Conservation (phyloP, 192 early-diverging fungal species). For the Allomyces macrogynus region DNA sequence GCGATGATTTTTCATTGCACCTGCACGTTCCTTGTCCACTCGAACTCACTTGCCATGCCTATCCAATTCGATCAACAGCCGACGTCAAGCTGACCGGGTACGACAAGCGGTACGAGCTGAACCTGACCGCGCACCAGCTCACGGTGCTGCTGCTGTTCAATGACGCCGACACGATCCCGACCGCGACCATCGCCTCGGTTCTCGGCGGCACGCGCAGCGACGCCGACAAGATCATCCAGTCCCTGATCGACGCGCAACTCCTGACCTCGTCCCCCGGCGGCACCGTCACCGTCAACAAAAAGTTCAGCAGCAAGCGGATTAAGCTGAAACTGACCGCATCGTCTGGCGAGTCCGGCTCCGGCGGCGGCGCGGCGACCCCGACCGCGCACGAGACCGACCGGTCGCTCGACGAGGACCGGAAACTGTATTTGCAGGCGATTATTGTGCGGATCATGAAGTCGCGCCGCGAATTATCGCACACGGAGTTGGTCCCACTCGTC, state of each 20-base stretch:
- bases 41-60: too few relatives aligned
- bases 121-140: constrained; percentile 48
- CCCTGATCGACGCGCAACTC: too few relatives aligned
- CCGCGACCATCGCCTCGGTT: too few relatives aligned
- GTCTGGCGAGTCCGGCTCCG: background rate
- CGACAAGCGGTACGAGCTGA: constrained; percentile 62
- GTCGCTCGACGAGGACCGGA: constrained; percentile 59
- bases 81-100: constrained; percentile 34
- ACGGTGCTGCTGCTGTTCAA: constrained; percentile 51
- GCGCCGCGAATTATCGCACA: constrained; percentile 38
- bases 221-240: too few relatives aligned
- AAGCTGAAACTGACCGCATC: constrained; percentile 35
- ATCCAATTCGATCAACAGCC: too few relatives aligned
- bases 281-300: constrained; percentile 16
- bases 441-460: constrained; percentile 81
- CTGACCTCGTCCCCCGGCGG: too few relatives aligned
- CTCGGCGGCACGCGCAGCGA: too few relatives aligned
- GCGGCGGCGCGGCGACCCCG: background rate
- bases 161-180: constrained; percentile 12
- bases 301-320: constrained; percentile 50
- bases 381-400: constrained; percentile 4
- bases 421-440: constrained; percentile 42
- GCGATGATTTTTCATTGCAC: too few relatives aligned
- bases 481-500: constrained; percentile 50
- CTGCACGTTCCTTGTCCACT: too few relatives aligned